phyloP scores from a whole-genome alignment of 371 early-diverging fungal genomes.

The Mucor sp. region DNA sequence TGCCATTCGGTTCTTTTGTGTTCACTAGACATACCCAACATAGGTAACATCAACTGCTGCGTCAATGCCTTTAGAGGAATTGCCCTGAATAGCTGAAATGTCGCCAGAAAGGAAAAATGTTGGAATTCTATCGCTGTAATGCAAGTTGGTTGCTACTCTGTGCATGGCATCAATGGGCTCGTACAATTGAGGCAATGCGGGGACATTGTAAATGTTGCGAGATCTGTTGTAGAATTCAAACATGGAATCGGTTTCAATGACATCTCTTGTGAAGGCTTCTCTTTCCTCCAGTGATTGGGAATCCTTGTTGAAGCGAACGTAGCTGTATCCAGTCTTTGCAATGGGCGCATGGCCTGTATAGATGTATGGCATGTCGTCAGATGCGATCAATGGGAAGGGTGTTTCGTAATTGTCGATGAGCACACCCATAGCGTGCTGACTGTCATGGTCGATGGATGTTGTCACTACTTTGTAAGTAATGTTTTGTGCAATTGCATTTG shows the following conservation, averaged over 20 bases:
- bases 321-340: constrained; percentile 19
- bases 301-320: constrained; percentile 12
- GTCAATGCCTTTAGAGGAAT: constrained; percentile 4
- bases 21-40: constrained; percentile 9
- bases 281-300: not conserved
- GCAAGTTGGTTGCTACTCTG: constrained; percentile 14
- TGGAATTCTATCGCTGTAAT: constrained; percentile 20
- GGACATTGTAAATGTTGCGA: constrained; percentile 9
- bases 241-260: constrained; percentile 1
- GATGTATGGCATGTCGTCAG: constrained; percentile 3
- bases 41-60: not conserved
- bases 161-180: constrained; percentile 13
- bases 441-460: not conserved
- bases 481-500: constrained; percentile 1
- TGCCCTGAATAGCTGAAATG: not conserved
- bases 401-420: not conserved
- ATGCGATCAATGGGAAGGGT: not conserved
- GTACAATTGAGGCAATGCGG: constrained; percentile 5
- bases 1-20: not conserved
- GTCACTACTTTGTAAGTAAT: not conserved
- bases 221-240: constrained; percentile 23
- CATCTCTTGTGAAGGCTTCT: constrained; percentile 17
- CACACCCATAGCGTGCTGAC: not conserved
- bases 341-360: constrained; percentile 19
- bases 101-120: constrained; percentile 17